Evolutionary conservation across 768 basidiomycete genomes (phyloP), one percentile per base, ranked within the genome.

Genomic region (Mycena epipterygia): DNA sequence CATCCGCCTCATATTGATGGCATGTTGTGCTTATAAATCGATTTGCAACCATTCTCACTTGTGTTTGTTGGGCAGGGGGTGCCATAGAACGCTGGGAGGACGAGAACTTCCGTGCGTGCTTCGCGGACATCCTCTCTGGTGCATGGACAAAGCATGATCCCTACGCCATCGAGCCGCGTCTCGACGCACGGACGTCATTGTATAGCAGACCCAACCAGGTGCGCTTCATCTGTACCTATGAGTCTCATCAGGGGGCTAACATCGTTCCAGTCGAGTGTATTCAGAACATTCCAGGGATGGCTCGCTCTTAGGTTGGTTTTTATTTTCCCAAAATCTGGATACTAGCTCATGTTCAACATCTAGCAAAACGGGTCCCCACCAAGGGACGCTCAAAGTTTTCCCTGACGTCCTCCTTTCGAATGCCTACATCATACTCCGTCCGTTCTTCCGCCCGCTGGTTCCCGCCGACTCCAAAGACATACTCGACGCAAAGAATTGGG

Each of bases 11-110:
- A 79, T 69, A 59, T 77, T 46, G 79, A 79, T 32, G 75, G 76
- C 63, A 64, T 11, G 72, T 78, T 52, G 30, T 29, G 42, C 14
- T 17, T 13, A 0, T 13, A 2, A 2, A 0, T 19, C 16, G 23
- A 21, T 17, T 14, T 56, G 39, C 3, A 37, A 25, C 39, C 55
- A 11, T 23, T 7, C 55, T 56, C 13, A 56, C 55, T 25, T 35
- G 27, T 35, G 2, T 7, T 9, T 33, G 72, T 73, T 27, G 62
- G 48, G 30, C 80, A 84, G 91, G 91, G 9, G 91, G 91, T 16
- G 76, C 83, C 3, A 86, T 92, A 16, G 92, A 93, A 76, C 84
- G 92, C 16, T 89, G 87, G 88, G 86, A 89, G 78, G 87, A 91
- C 77, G 73, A 79, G 13, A 78, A 73, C 9, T 87, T 86, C 77